phyloP scores from a whole-genome alignment of 345 rosid species.

The Eutrema heterophyllum region DNA sequence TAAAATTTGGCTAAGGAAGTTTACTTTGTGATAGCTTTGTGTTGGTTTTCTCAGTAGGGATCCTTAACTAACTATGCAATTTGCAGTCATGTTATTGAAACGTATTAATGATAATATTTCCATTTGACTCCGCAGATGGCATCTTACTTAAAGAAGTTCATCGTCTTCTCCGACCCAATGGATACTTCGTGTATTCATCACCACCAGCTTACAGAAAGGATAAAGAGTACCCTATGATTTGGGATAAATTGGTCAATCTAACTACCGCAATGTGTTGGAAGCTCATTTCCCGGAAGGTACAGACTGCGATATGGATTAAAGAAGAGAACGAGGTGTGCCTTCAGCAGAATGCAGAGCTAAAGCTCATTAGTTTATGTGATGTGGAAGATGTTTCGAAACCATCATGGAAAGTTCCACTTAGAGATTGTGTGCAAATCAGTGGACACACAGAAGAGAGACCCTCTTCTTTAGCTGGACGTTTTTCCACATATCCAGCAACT shows the following conservation, averaged over 20 bases:
- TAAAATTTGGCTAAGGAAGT: neutral
- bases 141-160: slow-evolving; percentile 86
- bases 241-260: slow-evolving; percentile 71
- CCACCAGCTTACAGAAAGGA: slow-evolving; percentile 87
- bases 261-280: slow-evolving; percentile 94
- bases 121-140: slow-evolving; percentile 51
- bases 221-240: slow-evolving; percentile 77
- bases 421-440: slow-evolving; percentile 47
- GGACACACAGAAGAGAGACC: slow-evolving; percentile 36
- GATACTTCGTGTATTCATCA: slow-evolving; percentile 89
- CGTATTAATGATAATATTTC: neutral
- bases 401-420: slow-evolving; percentile 74
- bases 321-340: slow-evolving; percentile 58
- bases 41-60: neutral
- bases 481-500: slow-evolving; percentile 53
- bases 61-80: no score
- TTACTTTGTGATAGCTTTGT: neutral
- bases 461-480: slow-evolving; percentile 64
- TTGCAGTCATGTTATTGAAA: no score
- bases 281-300: slow-evolving; percentile 74
- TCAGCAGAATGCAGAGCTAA: slow-evolving; percentile 47
- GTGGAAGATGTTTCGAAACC: slow-evolving; percentile 47
- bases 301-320: slow-evolving; percentile 95
- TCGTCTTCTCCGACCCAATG: slow-evolving; percentile 72
- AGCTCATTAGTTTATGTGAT: slow-evolving; percentile 60